Evolutionary conservation across 1,139 yeast species (phyloP), one percentile per base, ranked within the genome.

Genomic region (Yamadazyma taylorii): DNA sequence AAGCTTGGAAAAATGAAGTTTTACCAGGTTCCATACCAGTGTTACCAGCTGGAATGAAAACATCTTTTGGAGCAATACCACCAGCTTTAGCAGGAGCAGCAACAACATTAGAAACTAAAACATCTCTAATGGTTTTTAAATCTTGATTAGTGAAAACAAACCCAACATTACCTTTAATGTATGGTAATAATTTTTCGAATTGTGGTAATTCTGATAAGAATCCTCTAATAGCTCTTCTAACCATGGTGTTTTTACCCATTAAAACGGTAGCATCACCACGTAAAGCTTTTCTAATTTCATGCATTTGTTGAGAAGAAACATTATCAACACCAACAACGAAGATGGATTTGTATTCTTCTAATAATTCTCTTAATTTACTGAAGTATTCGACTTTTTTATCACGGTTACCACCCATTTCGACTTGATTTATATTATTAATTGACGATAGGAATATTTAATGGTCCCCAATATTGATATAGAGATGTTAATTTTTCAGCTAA

Each of bases 21-120:
- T 92, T 92, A 84, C 97, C 97, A 74, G 99, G 99, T 79, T 92
- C 98, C 96, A 94, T 90, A 85, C 98, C 97, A 61, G 99, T 92
- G 96, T 92, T 94, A 76, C 96, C 95, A 61, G 97, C 97, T 71
- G 95, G 95, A 60, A 92, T 85, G 84, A 82, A 87, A 65, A 92
- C 97, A 66, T 90, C 97, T 69, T 73, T 83, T 73, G 97, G 98
- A 63, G 99, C 97, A 68, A 89, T 69, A 66, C 97, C 98, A 89
- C 98, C 98, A 56, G 98, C 95, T 79, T 90, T 90, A 63, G 99
- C 99, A 74, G 99, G 99, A 63, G 99, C 99, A 66, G 97, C 96
- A 69, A 92, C 97, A 75, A 85, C 92, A 88, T 94, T 92, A 62
- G 86, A 70, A 58, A 85, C 66, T 61, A 92, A 78, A 51, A 75